Conservation (phyloP, 2,329 filamentous ascomycete genomes). For the Sporothrix pseudoabietina region DNA sequence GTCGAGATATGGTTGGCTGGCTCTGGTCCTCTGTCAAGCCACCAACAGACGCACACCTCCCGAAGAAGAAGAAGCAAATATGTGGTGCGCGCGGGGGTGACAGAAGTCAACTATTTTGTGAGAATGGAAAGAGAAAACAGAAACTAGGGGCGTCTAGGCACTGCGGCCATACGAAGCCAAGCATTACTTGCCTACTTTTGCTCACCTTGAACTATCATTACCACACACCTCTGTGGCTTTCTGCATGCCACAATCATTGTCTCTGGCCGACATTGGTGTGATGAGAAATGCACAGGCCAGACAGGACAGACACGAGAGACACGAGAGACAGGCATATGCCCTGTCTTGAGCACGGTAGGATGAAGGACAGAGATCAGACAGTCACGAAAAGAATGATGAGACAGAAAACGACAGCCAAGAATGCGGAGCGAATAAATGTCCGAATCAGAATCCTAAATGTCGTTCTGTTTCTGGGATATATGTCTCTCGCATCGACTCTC, state of each 20-base stretch:
- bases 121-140: background rate
- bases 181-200: background rate
- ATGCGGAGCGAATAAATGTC: background rate
- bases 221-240: background rate
- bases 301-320: background rate
- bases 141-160: background rate
- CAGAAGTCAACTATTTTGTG: background rate
- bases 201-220: background rate
- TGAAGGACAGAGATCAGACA: background rate
- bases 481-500: background rate
- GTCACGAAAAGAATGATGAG: background rate
- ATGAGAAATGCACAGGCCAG: background rate
- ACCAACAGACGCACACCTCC: background rate
- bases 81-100: background rate
- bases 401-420: background rate
- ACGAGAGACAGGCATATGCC: background rate
- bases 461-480: background rate
- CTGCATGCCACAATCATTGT: slow-evolving; percentile 1
- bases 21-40: background rate
- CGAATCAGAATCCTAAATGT: background rate
- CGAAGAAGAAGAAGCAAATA: background rate
- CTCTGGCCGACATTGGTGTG: background rate
- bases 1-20: background rate
- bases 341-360: background rate
- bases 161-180: background rate